Conservation (phyloP, 2,329 filamentous ascomycete genomes). For the Aureobasidium leucospermi region DNA sequence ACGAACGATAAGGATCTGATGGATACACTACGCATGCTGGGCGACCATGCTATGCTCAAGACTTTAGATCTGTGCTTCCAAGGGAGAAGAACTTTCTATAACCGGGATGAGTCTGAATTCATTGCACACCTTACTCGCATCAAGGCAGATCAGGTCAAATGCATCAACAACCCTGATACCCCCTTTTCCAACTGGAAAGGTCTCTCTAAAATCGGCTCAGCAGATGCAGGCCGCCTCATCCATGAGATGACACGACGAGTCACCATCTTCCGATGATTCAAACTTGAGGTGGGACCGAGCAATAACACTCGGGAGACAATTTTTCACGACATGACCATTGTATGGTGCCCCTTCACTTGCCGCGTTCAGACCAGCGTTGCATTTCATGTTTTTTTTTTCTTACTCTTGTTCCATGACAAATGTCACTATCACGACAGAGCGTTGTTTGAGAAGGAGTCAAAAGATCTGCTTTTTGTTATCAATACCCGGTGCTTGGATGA, state of each 20-base stretch:
- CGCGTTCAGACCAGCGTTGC: background rate
- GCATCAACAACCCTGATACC: constrained; percentile 23
- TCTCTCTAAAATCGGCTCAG: background rate
- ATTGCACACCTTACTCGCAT: constrained; percentile 38
- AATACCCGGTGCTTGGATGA: constrained; percentile 3
- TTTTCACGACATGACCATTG: background rate
- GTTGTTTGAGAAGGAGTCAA: background rate
- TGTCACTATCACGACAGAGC: background rate
- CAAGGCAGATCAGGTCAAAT: constrained; percentile 35
- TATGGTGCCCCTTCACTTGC: background rate
- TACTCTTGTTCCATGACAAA: background rate
- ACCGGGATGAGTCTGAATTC: constrained; percentile 34
- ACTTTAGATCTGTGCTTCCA: constrained; percentile 36
- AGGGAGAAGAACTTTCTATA: constrained; percentile 31
- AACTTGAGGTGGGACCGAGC: background rate
- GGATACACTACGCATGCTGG: constrained; percentile 38
- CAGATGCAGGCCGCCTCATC: background rate
- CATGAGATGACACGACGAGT: constrained; percentile 9
- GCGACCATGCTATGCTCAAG: constrained; percentile 34
- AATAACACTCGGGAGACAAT: background rate
- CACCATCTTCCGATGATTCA: constrained; percentile 5
- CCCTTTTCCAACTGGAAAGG: constrained; percentile 10
- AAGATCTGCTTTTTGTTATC: background rate
- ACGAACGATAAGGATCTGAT: constrained; percentile 41
- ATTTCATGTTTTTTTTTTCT: background rate